phyloP scores from a whole-genome alignment of 441 rosid genomes.

The Sinapis alba region DNA sequence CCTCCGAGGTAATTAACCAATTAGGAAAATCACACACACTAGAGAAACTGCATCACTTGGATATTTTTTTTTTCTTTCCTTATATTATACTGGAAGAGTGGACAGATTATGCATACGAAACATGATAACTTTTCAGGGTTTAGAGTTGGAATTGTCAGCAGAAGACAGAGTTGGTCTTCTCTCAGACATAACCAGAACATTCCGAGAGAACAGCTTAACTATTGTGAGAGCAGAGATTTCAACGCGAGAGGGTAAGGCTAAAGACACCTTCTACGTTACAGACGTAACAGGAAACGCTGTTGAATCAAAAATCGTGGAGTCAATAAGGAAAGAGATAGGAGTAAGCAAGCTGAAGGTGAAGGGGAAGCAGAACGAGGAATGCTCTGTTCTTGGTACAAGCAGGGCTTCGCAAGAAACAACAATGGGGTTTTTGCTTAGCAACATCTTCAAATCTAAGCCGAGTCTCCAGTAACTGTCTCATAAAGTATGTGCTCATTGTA shows the following conservation, averaged over 20 bases:
- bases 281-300: slow-evolving; percentile 77
- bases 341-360: slow-evolving; percentile 59
- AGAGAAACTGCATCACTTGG: neutral
- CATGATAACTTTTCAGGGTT: slow-evolving; percentile 52
- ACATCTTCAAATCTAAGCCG: slow-evolving; percentile 58
- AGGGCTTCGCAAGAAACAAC: slow-evolving; percentile 61
- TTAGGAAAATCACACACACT: neutral
- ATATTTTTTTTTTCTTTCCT: neutral
- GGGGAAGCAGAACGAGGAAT: slow-evolving; percentile 33
- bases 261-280: slow-evolving; percentile 77
- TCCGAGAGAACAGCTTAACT: slow-evolving; percentile 80
- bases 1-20: slow-evolving; percentile 57
- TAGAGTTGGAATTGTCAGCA: slow-evolving; percentile 76
- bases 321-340: slow-evolving; percentile 69
- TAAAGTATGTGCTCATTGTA: slow-evolving; percentile 9
- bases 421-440: slow-evolving; percentile 59
- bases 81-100: neutral
- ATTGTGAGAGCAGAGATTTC: slow-evolving; percentile 85
- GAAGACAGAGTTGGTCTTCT: slow-evolving; percentile 85
- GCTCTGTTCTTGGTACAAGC: slow-evolving; percentile 38
- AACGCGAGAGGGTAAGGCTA: slow-evolving; percentile 67
- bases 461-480: slow-evolving; percentile 47
- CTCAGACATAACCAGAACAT: slow-evolving; percentile 83
- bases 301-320: slow-evolving; percentile 63
- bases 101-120: neutral